Conservation (phyloP, 2,329 filamentous ascomycete genomes). For the Aspergillus sp. region DNA sequence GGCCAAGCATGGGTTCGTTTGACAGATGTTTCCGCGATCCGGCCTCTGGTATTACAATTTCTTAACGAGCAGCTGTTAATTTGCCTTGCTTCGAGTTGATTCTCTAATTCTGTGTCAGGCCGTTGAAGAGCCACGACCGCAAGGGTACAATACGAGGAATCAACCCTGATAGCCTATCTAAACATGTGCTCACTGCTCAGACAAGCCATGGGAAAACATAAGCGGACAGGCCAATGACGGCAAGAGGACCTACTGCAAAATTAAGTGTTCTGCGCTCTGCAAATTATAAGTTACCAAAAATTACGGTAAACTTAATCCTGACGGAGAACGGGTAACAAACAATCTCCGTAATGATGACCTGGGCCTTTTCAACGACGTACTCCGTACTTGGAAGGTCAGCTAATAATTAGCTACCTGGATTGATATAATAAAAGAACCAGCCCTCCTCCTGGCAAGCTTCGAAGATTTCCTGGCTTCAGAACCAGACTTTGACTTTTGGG, state of each 20-base stretch:
- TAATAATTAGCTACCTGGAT: not conserved
- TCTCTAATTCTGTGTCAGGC: not conserved
- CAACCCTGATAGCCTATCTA: too few relatives aligned
- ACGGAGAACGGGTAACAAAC: conserved; percentile 11
- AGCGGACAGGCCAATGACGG: not conserved
- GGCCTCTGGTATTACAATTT: conserved; percentile 2
- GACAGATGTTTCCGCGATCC: conserved; percentile 16
- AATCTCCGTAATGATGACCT: conserved; percentile 7
- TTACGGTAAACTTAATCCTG: conserved; percentile 7
- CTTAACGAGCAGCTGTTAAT: not conserved
- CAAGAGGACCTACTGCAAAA: not conserved
- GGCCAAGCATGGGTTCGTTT: not conserved
- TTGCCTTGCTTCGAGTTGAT: not conserved
- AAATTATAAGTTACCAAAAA: not conserved
- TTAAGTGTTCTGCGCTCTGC: not conserved
- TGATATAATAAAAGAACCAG: conserved; percentile 9
- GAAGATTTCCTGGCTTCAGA: conserved; percentile 9
- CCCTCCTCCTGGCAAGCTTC: conserved; percentile 3
- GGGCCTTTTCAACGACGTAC: not conserved
- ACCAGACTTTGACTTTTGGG: not conserved
- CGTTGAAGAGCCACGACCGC: not conserved
- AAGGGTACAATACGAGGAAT: too few relatives aligned
- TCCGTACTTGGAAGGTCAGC: not conserved
- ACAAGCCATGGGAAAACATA: too few relatives aligned
- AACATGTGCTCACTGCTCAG: too few relatives aligned